Evolutionary conservation across 495 filamentous ascomycete genomes (phyloP).

Genomic region (Pyrenula aspistea): DNA sequence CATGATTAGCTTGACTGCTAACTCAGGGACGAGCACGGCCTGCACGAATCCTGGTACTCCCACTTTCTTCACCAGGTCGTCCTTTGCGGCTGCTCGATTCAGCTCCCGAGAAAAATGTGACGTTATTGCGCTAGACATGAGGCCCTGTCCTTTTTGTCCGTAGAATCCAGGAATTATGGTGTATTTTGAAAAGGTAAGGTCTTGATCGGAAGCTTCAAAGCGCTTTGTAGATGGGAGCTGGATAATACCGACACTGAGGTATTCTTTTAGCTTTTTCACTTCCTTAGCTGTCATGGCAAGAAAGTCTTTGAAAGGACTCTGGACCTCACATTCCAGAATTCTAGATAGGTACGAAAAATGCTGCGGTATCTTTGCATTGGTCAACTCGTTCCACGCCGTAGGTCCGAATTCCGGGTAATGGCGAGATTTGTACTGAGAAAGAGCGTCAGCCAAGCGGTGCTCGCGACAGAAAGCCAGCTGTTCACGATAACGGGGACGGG

Average conservation of each 20-base stretch:
- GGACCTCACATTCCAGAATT: neutral
- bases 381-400: neutral
- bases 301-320: neutral
- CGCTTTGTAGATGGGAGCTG: neutral
- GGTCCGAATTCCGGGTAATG: neutral
- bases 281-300: neutral
- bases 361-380: neutral
- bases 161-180: neutral
- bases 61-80: neutral
- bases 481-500: neutral
- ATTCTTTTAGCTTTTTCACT: neutral
- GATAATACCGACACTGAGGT: neutral
- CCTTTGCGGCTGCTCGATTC: neutral
- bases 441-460: neutral
- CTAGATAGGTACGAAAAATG: neutral
- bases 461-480: neutral
- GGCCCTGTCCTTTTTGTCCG: neutral
- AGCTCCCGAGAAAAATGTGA: neutral
- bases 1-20: constrained; percentile 63
- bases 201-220: neutral
- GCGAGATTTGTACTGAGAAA: neutral
- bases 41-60: constrained; percentile 71
- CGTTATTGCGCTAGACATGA: neutral
- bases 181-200: neutral
- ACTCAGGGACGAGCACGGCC: constrained; percentile 74